Conservation (phyloP, 345 rosid species). For the Cardamine chenopodiifolia region DNA sequence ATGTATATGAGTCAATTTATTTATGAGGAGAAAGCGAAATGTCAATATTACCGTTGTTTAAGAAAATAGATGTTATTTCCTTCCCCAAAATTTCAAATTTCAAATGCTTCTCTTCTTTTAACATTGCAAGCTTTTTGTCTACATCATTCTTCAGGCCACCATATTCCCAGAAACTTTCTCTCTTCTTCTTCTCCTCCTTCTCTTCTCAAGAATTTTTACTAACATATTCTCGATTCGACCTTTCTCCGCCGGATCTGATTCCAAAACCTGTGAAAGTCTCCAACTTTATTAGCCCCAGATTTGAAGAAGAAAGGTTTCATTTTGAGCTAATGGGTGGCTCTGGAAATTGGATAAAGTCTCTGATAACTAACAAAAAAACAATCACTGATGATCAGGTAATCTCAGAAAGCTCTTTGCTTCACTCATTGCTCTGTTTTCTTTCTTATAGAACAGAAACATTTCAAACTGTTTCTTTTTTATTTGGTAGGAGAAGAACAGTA, state of each 20-base stretch:
- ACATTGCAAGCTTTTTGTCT: conserved; percentile 17
- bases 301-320: conserved; percentile 5
- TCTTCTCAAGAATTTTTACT: neutral
- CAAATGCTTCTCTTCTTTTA: conserved; percentile 44
- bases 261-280: conserved; percentile 34
- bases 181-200: conserved; percentile 11
- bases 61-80: neutral
- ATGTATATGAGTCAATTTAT: conserved; percentile 7
- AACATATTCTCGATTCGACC: conserved; percentile 19
- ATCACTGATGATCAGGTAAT: conserved; percentile 52
- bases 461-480: conserved; percentile 5
- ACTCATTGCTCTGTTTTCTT: conserved; percentile 4
- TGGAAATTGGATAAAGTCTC: conserved; percentile 76
- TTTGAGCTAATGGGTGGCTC: conserved; percentile 61
- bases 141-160: conserved; percentile 40
- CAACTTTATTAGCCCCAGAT: conserved; percentile 16
- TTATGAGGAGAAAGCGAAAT: conserved; percentile 42
- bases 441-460: neutral
- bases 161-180: conserved; percentile 10
- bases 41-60: conserved; percentile 42
- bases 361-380: conserved; percentile 52
- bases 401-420: neutral
- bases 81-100: conserved; percentile 56
- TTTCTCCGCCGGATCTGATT: conserved; percentile 35
- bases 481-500: conserved; percentile 53